A percentile compares a stretch with the other conserved stretches of the same genome.
These are phyloP conservation scores for Pouteria glomerata DNA, from an alignment of 148 eudicot genomes.

Conservation along the genomic window DNA sequence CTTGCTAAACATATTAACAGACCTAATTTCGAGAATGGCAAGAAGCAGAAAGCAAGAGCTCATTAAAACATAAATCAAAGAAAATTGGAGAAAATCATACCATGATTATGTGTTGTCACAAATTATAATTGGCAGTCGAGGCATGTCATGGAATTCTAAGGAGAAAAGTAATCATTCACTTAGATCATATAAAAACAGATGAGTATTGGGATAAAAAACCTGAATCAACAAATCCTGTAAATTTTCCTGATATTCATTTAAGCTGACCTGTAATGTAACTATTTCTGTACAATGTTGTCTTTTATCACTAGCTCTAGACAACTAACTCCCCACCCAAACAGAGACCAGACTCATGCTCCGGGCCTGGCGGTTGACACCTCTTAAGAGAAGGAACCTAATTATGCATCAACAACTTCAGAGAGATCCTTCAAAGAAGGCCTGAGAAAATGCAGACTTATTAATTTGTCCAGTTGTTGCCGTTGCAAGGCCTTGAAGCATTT, in stretches of 20 bases:
- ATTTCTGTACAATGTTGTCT: constrained; percentile 11
- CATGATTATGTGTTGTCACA: too few relatives aligned
- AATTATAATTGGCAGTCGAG: too few relatives aligned
- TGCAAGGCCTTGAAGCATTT: constrained; percentile 51
- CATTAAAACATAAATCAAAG: too few relatives aligned
- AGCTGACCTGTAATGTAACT: constrained; percentile 8
- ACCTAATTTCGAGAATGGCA: too few relatives aligned
- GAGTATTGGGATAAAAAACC: neutral
- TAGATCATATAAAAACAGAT: neutral
- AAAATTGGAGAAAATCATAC: too few relatives aligned
- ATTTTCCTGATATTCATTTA: neutral
- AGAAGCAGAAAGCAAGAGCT: too few relatives aligned
- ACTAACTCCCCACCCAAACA: constrained; percentile 3
- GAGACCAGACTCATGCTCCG: neutral
- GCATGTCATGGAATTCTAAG: too few relatives aligned
- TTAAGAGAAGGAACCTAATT: neutral
- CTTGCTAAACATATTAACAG: too few relatives aligned
- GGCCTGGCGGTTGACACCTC: too few relatives aligned
- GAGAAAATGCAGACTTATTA: constrained; percentile 16
- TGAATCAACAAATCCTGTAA: neutral
- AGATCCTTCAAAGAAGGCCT: constrained; percentile 23
- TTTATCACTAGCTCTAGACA: neutral
- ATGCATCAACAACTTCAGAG: neutral
- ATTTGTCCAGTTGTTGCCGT: constrained; percentile 26
- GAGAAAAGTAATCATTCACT: neutral